Evolutionary conservation across 345 rosid genomes (phyloP).

Genomic region (Anastatica hierochuntica): DNA sequence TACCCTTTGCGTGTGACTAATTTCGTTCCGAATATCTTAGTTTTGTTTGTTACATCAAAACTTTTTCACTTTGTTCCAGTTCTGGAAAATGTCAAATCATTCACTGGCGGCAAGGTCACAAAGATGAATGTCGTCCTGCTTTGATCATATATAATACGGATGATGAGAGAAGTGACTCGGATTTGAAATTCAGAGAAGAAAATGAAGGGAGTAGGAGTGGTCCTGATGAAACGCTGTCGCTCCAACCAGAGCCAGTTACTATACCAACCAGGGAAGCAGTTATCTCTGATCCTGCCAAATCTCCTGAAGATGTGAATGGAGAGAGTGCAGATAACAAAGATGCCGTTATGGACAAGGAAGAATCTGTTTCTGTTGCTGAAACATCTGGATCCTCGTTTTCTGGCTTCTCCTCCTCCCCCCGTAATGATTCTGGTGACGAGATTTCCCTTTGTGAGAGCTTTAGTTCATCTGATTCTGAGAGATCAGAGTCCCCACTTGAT

Average conservation of each 20-base stretch:
- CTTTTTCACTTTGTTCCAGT: conserved; percentile 30
- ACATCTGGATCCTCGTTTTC: conserved; percentile 58
- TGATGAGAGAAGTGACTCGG: conserved; percentile 31
- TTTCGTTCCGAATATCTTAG: background rate
- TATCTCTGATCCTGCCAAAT: conserved; percentile 25
- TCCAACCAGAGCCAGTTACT: conserved; percentile 25
- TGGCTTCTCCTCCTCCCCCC: conserved; percentile 57
- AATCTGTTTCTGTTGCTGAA: conserved; percentile 35
- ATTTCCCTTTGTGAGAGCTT: conserved; percentile 53
- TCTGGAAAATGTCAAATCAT: conserved; percentile 83
- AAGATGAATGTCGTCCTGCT: conserved; percentile 69
- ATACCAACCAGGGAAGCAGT: conserved; percentile 22
- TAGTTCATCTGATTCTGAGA: conserved; percentile 53
- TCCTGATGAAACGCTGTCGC: conserved; percentile 24
- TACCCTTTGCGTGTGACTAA: background rate
- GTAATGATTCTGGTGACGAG: conserved; percentile 64
- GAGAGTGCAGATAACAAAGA: conserved; percentile 33
- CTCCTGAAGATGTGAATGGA: conserved; percentile 24
- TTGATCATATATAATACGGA: conserved; percentile 13
- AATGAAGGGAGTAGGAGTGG: conserved; percentile 12
- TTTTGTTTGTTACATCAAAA: conserved; percentile 3
- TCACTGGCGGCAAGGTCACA: conserved; percentile 98
- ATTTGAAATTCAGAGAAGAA: conserved; percentile 26
- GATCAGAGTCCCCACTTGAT: conserved; percentile 29
- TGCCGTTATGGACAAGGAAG: conserved; percentile 38